These are phyloP conservation scores for Solanum peruvianum DNA, from an alignment of 257 asterid genomes.

Conservation along the genomic window DNA sequence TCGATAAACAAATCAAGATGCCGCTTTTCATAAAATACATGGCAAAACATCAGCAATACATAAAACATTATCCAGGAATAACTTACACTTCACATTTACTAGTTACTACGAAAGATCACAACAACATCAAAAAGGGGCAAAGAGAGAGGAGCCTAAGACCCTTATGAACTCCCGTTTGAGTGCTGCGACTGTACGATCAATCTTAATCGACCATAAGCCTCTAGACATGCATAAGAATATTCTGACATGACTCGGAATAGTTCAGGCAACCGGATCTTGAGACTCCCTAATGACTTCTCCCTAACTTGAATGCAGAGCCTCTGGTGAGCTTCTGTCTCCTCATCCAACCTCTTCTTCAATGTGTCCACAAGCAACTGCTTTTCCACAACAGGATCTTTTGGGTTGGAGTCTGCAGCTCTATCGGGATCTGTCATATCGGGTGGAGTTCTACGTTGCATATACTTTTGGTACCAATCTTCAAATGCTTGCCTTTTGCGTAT, in stretches of 20 bases:
- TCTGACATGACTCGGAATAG: constrained; percentile 73
- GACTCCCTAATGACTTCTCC: constrained; percentile 70
- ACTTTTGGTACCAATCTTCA: constrained; percentile 83
- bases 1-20: background rate
- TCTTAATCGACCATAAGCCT: constrained; percentile 53
- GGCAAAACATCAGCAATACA: background rate
- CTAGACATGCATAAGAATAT: constrained; percentile 48
- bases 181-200: constrained; percentile 27
- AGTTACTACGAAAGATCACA: background rate
- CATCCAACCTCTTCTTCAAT: constrained; percentile 63
- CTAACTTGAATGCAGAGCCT: constrained; percentile 80
- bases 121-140: background rate
- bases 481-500: constrained; percentile 57
- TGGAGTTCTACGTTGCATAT: constrained; percentile 37
- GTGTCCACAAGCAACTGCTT: constrained; percentile 62
- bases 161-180: constrained; percentile 20
- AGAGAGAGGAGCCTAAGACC: background rate
- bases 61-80: background rate
- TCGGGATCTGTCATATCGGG: constrained; percentile 30
- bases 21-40: background rate
- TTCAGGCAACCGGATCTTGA: constrained; percentile 76
- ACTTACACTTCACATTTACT: background rate
- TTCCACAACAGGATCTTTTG: constrained; percentile 53
- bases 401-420: constrained; percentile 14
- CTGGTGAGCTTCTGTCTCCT: constrained; percentile 69